Evolutionary conservation across 805 yeast genomes (phyloP).

Genomic region (Zygosaccharomyces bailii): DNA sequence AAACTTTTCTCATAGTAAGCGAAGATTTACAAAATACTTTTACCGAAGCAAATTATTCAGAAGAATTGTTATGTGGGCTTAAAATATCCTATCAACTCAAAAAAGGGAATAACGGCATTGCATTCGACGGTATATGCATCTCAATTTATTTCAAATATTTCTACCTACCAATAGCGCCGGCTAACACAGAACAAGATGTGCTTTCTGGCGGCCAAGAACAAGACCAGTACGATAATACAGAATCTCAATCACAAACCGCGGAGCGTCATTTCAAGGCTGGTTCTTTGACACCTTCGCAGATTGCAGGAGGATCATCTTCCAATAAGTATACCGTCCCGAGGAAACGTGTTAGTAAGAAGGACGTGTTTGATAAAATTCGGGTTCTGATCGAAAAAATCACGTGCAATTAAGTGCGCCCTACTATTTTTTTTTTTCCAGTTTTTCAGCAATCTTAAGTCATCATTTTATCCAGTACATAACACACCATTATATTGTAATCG

Average conservation of each 20-base stretch:
- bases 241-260: neutral
- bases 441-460: neutral
- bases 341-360: constrained; percentile 36
- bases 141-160: constrained; percentile 32
- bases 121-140: constrained; percentile 33
- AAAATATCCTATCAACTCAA: constrained; percentile 31
- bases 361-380: constrained; percentile 33
- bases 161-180: constrained; percentile 23
- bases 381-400: constrained; percentile 28
- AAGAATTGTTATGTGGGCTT: constrained; percentile 23
- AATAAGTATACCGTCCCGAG: constrained; percentile 18
- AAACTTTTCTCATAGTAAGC: constrained; percentile 24
- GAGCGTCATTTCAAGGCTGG: constrained; percentile 1
- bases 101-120: constrained; percentile 33
- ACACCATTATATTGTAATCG: no score
- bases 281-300: constrained; percentile 2
- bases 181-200: constrained; percentile 5
- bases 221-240: constrained; percentile 1
- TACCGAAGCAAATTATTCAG: constrained; percentile 16
- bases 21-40: constrained; percentile 22
- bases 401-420: constrained; percentile 12
- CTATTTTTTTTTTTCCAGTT: neutral
- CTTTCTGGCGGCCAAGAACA: constrained; percentile 1
- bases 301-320: constrained; percentile 1
- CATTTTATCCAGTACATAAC: no score